Conservation (phyloP, 1,284 basidiomycete genomes). For the Ganoderma meredithae region DNA sequence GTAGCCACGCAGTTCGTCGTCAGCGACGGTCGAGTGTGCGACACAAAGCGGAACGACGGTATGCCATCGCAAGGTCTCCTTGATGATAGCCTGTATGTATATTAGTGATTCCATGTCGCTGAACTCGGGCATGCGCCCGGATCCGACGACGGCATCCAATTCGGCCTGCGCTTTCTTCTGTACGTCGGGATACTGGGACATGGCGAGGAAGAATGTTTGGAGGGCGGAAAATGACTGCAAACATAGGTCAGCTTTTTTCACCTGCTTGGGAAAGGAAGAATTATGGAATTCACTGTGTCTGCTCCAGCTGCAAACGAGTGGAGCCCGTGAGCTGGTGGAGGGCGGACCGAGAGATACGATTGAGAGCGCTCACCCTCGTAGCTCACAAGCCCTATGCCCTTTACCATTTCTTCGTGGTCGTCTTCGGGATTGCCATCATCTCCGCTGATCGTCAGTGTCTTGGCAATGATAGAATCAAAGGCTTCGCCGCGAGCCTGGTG, state of each 20-base stretch:
- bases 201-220: slow-evolving; percentile 31
- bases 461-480: not conserved
- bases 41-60: slow-evolving; percentile 12
- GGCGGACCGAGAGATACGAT: too few relatives aligned
- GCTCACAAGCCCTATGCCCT: not conserved
- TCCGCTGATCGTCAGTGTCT: not conserved
- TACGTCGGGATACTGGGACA: slow-evolving; percentile 34
- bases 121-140: slow-evolving; percentile 31
- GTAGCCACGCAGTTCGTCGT: slow-evolving; percentile 24
- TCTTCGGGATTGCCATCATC: not conserved
- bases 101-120: slow-evolving; percentile 22
- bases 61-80: slow-evolving; percentile 24
- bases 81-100: slow-evolving; percentile 32
- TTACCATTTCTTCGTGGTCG: not conserved
- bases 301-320: not conserved
- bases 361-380: not conserved
- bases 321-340: not conserved
- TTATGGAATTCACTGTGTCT: not conserved
- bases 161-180: slow-evolving; percentile 39
- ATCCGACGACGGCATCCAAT: slow-evolving; percentile 35
- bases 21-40: slow-evolving; percentile 8
- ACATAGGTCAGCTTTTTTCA: not conserved
- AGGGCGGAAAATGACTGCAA: slow-evolving; percentile 34
- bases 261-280: not conserved
- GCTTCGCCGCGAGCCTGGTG: not conserved